Percentiles rank a stretch among this genome's conserved stretches.
Conservation (phyloP, 495 filamentous ascomycete species). For the Clavariopsis aquatica region DNA sequence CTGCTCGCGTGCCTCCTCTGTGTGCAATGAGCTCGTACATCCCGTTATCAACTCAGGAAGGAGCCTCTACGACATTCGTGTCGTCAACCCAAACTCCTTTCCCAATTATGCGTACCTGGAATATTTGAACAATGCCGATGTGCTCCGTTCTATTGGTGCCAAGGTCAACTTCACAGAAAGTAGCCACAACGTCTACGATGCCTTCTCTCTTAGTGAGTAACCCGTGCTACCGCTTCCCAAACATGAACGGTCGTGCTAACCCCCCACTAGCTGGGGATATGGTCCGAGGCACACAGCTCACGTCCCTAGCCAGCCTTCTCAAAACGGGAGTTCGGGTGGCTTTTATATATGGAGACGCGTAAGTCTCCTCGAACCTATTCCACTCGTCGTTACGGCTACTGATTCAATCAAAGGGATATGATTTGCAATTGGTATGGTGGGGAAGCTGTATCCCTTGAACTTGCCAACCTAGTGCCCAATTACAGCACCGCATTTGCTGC, state of each 20-base stretch:
- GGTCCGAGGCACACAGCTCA: constrained; percentile 37
- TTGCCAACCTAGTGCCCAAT: constrained; percentile 36
- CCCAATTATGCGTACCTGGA: constrained; percentile 41
- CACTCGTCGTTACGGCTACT: background rate
- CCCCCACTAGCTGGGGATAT: constrained; percentile 39
- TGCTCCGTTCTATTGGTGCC: constrained; percentile 44
- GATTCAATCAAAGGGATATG: constrained; percentile 34
- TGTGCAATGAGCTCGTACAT: constrained; percentile 24
- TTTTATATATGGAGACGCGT: constrained; percentile 45
- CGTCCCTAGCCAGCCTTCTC: constrained; percentile 42
- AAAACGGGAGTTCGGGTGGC: constrained; percentile 40
- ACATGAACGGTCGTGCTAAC: background rate
- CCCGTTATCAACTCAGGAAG: background rate
- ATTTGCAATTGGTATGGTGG: constrained; percentile 49
- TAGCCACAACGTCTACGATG: constrained; percentile 32
- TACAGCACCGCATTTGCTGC: constrained; percentile 57
- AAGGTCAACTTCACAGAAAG: constrained; percentile 43
- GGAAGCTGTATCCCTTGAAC: constrained; percentile 42
- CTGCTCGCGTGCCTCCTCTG: constrained; percentile 33
- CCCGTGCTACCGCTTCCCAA: background rate
- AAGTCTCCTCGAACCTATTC: background rate
- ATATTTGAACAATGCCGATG: constrained; percentile 44
- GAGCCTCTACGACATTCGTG: constrained; percentile 43
- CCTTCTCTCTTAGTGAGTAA: constrained; percentile 31
- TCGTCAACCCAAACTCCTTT: constrained; percentile 30